Evolutionary conservation across 2,329 filamentous ascomycete genomes (phyloP).

Genomic region (Leptographium wingfieldii): DNA sequence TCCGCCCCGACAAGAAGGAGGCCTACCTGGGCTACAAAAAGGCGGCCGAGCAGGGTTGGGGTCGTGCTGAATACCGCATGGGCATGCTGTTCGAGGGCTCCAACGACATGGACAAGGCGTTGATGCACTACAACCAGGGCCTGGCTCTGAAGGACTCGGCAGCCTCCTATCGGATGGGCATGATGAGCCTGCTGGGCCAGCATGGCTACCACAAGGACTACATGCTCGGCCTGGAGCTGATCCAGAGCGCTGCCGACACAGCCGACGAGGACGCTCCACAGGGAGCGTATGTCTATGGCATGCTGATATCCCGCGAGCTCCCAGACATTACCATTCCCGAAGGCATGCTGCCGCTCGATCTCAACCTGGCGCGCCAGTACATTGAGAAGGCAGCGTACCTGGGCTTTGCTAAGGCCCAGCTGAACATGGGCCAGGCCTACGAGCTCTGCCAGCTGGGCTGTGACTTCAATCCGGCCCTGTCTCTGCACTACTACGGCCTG

Average conservation of each 20-base stretch:
- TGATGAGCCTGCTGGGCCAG: slow-evolving; percentile 95
- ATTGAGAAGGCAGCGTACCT: slow-evolving; percentile 95
- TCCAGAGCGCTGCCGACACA: slow-evolving; percentile 68
- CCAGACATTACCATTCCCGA: slow-evolving; percentile 79
- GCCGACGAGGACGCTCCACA: slow-evolving; percentile 96
- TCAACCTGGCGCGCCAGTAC: slow-evolving; percentile 65
- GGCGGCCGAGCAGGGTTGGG: slow-evolving; percentile 73
- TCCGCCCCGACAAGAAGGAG: slow-evolving; percentile 84
- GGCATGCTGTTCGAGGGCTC: slow-evolving; percentile 97
- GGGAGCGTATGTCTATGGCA: slow-evolving; percentile 88
- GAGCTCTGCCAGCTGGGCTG: slow-evolving; percentile 89
- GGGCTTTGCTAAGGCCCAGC: slow-evolving; percentile 88
- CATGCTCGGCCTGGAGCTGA: slow-evolving; percentile 63
- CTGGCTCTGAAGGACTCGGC: slow-evolving; percentile 75
- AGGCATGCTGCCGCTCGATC: slow-evolving; percentile 54
- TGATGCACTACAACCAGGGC: slow-evolving; percentile 79
- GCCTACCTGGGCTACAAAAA: slow-evolving; percentile 77
- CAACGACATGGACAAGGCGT: slow-evolving; percentile 81
- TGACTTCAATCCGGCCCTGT: slow-evolving; percentile 86
- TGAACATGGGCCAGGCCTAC: slow-evolving; percentile 94
- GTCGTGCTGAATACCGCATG: slow-evolving; percentile 87
- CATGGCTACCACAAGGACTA: slow-evolving; percentile 81
- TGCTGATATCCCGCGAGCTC: slow-evolving; percentile 82
- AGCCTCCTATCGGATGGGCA: slow-evolving; percentile 74
- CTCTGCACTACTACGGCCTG: slow-evolving; percentile 88